These are phyloP conservation scores for Candida stauntonica DNA, from an alignment of 805 yeast genomes.

Conservation along the genomic window DNA sequence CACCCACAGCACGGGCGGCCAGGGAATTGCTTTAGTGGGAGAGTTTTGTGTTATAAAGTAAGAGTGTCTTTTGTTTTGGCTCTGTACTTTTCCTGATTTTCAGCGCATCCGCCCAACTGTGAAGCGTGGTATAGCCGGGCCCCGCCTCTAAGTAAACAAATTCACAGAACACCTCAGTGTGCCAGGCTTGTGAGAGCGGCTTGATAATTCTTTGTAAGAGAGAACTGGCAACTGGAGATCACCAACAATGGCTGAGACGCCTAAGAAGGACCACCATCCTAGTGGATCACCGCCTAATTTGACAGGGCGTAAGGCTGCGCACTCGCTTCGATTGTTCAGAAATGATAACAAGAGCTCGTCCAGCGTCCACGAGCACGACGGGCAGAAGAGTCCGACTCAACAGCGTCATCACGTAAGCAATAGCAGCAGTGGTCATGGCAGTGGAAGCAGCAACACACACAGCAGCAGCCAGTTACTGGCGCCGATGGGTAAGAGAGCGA, in stretches of 20 bases:
- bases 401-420: conserved; percentile 6
- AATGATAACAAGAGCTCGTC: conserved; percentile 26
- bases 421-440: not conserved
- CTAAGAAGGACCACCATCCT: conserved; percentile 6
- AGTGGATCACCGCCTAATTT: conserved; percentile 16
- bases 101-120: too few species aligned
- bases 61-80: too few species aligned
- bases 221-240: too few species aligned
- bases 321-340: conserved; percentile 50
- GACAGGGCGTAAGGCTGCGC: conserved; percentile 56
- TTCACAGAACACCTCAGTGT: too few species aligned
- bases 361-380: conserved; percentile 7
- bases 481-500: conserved; percentile 3
- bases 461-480: not conserved
- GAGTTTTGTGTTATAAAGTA: too few species aligned
- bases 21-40: not conserved
- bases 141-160: too few species aligned
- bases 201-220: too few species aligned
- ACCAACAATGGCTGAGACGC: conserved; percentile 6
- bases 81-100: too few species aligned
- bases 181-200: too few species aligned
- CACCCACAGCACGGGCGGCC: not conserved
- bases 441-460: not conserved
- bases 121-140: too few species aligned
- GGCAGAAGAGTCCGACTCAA: conserved; percentile 5